These are phyloP conservation scores for Bolboschoenoplectus hybrid DNA, from an alignment of 202 grass and related monocot species.

Conservation along the genomic window DNA sequence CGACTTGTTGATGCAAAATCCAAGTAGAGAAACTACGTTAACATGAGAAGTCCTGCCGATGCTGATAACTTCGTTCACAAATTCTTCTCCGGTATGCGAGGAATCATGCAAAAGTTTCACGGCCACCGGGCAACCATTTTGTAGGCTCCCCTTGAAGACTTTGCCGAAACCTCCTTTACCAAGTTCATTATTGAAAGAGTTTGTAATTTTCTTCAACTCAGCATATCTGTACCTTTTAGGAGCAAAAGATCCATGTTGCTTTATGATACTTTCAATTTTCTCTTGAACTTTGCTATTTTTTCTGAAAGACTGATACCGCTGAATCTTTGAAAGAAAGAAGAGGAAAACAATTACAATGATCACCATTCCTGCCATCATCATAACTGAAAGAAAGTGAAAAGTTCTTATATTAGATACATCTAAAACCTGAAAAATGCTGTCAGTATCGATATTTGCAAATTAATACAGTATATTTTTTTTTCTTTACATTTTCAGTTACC, in stretches of 20 bases:
- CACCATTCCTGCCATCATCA: neutral
- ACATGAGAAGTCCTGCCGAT: conserved; percentile 74
- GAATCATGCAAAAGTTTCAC: conserved; percentile 56
- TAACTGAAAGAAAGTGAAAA: neutral
- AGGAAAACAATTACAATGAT: conserved; percentile 3
- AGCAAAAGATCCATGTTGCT: conserved; percentile 44
- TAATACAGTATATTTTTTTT: neutral
- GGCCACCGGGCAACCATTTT: conserved; percentile 45
- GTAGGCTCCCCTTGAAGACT: conserved; percentile 53
- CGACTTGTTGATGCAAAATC: conserved; percentile 56
- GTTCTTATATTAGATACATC: neutral
- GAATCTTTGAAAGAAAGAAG: neutral
- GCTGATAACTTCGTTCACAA: conserved; percentile 66
- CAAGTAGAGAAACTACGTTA: conserved; percentile 63
- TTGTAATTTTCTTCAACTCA: conserved; percentile 52
- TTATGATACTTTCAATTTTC: conserved; percentile 45
- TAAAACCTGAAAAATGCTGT: neutral
- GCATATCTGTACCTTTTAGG: conserved; percentile 53
- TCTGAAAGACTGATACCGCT: neutral
- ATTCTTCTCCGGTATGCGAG: conserved; percentile 47
- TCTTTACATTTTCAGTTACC: neutral
- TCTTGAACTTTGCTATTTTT: neutral
- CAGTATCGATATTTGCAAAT: too few relatives aligned
- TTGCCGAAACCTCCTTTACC: conserved; percentile 63
- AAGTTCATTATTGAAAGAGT: conserved; percentile 41